These are phyloP conservation scores for Leersia perrieri DNA, from an alignment of 176 grass and related monocot species.

Conservation along the genomic window DNA sequence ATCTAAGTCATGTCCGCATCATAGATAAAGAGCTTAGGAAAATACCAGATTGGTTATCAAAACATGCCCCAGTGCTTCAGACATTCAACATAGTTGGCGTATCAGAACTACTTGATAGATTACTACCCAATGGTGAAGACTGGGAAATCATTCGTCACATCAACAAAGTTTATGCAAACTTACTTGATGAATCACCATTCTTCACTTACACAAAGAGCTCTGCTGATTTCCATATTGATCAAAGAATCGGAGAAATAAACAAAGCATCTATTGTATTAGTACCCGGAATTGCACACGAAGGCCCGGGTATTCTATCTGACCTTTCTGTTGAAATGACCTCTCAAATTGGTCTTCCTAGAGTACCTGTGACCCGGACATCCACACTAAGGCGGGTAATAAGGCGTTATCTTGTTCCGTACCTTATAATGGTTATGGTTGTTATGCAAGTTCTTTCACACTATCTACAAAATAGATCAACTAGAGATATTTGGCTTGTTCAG, in stretches of 20 bases:
- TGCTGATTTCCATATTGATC: slow-evolving; percentile 45
- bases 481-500: slow-evolving; percentile 38
- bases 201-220: slow-evolving; percentile 53
- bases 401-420: slow-evolving; percentile 21
- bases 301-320: not conserved
- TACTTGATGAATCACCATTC: slow-evolving; percentile 40
- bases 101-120: slow-evolving; percentile 46
- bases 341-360: not conserved
- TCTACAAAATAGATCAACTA: slow-evolving; percentile 23
- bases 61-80: slow-evolving; percentile 22
- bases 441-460: slow-evolving; percentile 34
- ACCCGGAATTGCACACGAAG: slow-evolving; percentile 1
- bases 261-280: not conserved
- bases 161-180: slow-evolving; percentile 47
- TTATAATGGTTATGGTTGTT: slow-evolving; percentile 23
- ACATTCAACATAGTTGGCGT: slow-evolving; percentile 39
- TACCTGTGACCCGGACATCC: not conserved
- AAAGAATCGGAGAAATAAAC: slow-evolving; percentile 34
- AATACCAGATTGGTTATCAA: slow-evolving; percentile 38
- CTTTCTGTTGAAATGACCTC: not conserved
- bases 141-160: slow-evolving; percentile 45
- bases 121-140: slow-evolving; percentile 35
- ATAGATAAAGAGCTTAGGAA: slow-evolving; percentile 29
- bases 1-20: slow-evolving; percentile 34
- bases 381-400: slow-evolving; percentile 10